A percentile compares a stretch with the other conserved stretches of the same genome.
These are phyloP conservation scores for Metarhizium guizhouense DNA, from an alignment of 2,329 filamentous ascomycete genomes.

Conservation along the genomic window DNA sequence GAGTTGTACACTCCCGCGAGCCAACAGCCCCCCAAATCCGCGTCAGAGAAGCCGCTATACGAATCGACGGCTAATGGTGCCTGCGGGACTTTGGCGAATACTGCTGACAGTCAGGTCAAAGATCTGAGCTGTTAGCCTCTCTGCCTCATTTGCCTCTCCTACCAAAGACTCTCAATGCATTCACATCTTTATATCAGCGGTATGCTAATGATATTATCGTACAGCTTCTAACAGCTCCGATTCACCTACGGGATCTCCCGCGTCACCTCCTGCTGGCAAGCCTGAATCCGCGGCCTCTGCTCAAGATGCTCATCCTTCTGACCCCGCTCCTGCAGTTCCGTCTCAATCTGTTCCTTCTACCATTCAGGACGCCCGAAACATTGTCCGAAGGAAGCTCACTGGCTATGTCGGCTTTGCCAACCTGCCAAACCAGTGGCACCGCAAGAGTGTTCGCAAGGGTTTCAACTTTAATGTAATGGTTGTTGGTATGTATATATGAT, in stretches of 20 bases:
- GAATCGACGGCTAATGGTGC: not conserved
- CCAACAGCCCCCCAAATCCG: constrained; percentile 13
- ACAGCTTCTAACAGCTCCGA: constrained; percentile 38
- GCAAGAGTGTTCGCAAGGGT: constrained; percentile 98
- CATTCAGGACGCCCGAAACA: constrained; percentile 74
- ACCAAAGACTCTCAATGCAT: not conserved
- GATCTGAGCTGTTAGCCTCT: constrained; percentile 25
- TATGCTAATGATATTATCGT: constrained; percentile 3
- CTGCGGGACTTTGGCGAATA: not conserved
- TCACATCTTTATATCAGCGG: constrained; percentile 11
- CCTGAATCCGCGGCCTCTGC: constrained; percentile 16
- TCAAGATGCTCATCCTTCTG: constrained; percentile 27
- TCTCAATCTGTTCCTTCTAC: constrained; percentile 34
- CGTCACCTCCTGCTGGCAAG: constrained; percentile 32
- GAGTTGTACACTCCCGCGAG: constrained; percentile 30
- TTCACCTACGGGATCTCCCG: constrained; percentile 32
- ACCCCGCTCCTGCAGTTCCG: constrained; percentile 22
- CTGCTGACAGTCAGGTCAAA: constrained; percentile 2
- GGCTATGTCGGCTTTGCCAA: constrained; percentile 99
- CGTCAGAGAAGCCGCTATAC: not conserved
- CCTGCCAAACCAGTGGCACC: constrained; percentile 98
- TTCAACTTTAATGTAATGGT: constrained; percentile 99
- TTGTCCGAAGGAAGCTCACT: constrained; percentile 95
- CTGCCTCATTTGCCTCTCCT: constrained; percentile 5
- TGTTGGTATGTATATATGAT: constrained; percentile 66